phyloP scores from a whole-genome alignment of 2,329 filamentous ascomycete genomes.

The Daldinia eschscholtzii region DNA sequence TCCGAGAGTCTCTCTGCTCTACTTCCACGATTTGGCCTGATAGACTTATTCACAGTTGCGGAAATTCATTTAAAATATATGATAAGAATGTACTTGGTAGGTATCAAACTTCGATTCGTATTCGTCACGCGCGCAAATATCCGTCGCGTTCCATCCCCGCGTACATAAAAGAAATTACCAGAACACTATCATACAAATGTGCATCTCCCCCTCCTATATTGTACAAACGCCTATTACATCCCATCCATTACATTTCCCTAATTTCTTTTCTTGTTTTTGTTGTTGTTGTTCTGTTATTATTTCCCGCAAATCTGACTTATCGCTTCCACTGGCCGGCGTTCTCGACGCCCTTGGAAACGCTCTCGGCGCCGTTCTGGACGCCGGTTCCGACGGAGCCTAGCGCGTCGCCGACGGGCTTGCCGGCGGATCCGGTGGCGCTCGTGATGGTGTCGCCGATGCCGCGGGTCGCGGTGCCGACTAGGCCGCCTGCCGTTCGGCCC shows the following conservation, averaged over 20 bases:
- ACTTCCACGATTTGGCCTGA: background rate
- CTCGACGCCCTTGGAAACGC: conserved; percentile 61
- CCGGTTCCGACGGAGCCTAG: conserved; percentile 59
- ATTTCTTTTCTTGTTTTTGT: too few species aligned
- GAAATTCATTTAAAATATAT: too few species aligned
- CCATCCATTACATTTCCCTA: too few species aligned
- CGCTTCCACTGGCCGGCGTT: conserved; percentile 60
- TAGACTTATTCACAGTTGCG: too few species aligned
- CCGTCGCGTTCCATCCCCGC: background rate
- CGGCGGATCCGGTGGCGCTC: conserved; percentile 59
- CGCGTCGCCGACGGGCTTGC: conserved; percentile 63
- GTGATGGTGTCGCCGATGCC: conserved; percentile 62
- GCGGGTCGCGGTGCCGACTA: conserved; percentile 58
- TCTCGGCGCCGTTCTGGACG: conserved; percentile 58
- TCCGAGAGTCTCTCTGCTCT: background rate
- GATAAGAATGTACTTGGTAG: too few species aligned
- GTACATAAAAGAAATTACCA: background rate
- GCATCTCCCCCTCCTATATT: background rate
- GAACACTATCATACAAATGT: too few species aligned
- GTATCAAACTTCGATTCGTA: background rate
- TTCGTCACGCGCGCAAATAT: background rate
- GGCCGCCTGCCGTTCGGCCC: conserved; percentile 51
- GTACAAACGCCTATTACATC: background rate
- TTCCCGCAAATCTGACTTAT: too few species aligned
- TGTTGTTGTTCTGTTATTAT: too few species aligned